phyloP scores from a whole-genome alignment of 345 rosid genomes.

The Lepidium africanum region DNA sequence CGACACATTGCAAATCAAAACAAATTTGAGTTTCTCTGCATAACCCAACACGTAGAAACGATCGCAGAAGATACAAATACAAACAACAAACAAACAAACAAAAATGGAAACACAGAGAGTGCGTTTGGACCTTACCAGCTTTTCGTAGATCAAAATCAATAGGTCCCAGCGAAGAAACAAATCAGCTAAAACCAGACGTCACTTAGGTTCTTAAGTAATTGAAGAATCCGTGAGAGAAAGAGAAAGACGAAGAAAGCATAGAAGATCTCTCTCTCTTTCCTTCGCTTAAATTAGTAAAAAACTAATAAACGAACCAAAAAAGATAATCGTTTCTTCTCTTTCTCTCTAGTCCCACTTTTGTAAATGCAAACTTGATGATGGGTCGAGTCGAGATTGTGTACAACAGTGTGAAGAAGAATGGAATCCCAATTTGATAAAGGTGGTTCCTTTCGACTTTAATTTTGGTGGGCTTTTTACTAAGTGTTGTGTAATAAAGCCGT shows the following conservation, averaged over 20 bases:
- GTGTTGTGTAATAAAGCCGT: conserved; percentile 2
- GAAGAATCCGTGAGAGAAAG: conserved; percentile 3
- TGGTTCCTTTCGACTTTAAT: not conserved
- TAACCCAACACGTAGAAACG: conserved; percentile 28
- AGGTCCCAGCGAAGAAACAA: conserved; percentile 1
- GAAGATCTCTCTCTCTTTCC: conserved; percentile 1
- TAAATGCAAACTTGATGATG: conserved; percentile 8
- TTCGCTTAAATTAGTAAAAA: not conserved
- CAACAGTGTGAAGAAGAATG: not conserved
- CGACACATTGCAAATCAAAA: conserved; percentile 54
- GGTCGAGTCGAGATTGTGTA: conserved; percentile 17
- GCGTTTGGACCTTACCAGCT: conserved; percentile 18
- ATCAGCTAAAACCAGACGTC: conserved; percentile 24
- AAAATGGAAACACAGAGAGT: not conserved
- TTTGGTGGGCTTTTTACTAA: conserved; percentile 7
- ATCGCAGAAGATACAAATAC: conserved; percentile 3
- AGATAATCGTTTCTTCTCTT: conserved; percentile 19
- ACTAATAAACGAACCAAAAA: not conserved
- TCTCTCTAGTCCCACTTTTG: conserved; percentile 2
- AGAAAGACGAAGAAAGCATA: conserved; percentile 18
- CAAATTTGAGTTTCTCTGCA: conserved; percentile 29
- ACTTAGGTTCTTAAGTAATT: conserved; percentile 16
- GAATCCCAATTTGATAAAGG: not conserved
- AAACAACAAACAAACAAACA: conserved; percentile 3
- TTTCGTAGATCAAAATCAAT: conserved; percentile 15